Evolutionary conservation across 2,329 filamentous ascomycete species (phyloP), one percentile per base, ranked within the genome.

Genomic region (Trichoderma asperellum): DNA sequence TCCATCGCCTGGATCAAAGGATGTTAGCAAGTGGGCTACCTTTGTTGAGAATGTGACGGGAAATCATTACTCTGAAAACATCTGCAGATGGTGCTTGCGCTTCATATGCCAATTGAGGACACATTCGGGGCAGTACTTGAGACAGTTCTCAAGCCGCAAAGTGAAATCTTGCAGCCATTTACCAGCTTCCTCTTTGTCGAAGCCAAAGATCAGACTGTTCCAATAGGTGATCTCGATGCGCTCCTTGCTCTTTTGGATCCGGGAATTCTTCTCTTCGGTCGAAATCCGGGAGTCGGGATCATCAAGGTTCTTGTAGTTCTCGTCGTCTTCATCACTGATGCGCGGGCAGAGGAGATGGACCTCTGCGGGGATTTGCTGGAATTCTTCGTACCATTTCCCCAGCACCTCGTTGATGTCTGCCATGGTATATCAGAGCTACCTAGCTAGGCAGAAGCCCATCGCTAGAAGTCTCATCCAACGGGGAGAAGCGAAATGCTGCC

Each of bases 91-190:
- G 68, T 83, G 81, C 70, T 87, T 86, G 71, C 92, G 89, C 35
- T 85, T 86, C 76, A 88, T 88, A 78, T 94, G 92, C 86, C 92
- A 94, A 73, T 89, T 89, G 71, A 89, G 85, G 63, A 92, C 89
- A 76, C 92, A 94, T 63, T 87, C 84, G 65, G 92, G 87, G 78
- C 92, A 94, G 69, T 81, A 83, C 69, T 83, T 86, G 29, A 94
- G 82, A 49, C 86, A 85, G 12, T 81, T 77, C 71, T 90, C 87
- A 24, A 91, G 82, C 24, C 86, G 84, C 5, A 79, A 75, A 64
- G 83, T 85, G 74, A 92, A 91, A 72, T 87, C 86, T 16, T 84
- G 81, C 53, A 89, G 83, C 79, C 90, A 86, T 70, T 85, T 82
- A 34, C 87, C 86, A 3, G 87, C 86, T 62, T 87, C 84, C 59